These are phyloP conservation scores for Trichomonas vaginalis DNA, from an alignment of 208 protist genomes.

Conservation along the genomic window DNA sequence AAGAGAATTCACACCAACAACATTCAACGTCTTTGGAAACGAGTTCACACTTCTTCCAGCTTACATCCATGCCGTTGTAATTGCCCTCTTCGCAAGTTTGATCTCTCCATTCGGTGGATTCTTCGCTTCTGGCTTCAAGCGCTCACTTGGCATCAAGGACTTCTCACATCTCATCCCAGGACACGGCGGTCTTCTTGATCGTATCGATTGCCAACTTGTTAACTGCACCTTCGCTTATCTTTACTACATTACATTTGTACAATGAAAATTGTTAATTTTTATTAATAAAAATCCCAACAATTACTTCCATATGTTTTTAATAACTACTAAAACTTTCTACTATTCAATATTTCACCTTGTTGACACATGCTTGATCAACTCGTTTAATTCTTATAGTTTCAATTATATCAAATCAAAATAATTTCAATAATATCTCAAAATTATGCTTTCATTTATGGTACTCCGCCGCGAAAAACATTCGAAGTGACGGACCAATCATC, in stretches of 20 bases:
- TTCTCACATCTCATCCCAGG: conserved; percentile 86
- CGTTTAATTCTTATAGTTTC: too few species aligned
- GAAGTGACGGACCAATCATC: too few species aligned
- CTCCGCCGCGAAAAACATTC: too few species aligned
- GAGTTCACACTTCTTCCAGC: conserved; percentile 28
- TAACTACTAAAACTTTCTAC: too few species aligned
- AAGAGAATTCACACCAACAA: not conserved
- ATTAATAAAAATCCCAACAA: too few species aligned
- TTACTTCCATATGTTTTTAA: too few species aligned
- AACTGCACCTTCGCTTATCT: conserved; percentile 49
- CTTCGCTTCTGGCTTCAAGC: conserved; percentile 85
- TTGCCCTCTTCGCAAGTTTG: conserved; percentile 75
- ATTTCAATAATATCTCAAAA: too few species aligned
- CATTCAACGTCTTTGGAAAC: not conserved
- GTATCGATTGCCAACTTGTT: conserved; percentile 86
- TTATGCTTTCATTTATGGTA: too few species aligned
- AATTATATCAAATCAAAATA: too few species aligned
- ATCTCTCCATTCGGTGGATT: conserved; percentile 91
- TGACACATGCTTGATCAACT: too few species aligned
- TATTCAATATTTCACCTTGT: too few species aligned
- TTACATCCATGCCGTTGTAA: conserved; percentile 70
- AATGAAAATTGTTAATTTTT: too few species aligned
- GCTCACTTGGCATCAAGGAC: conserved; percentile 87
- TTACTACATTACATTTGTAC: not conserved
- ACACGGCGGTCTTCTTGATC: conserved; percentile 85